Base-by-base conservation (phyloP, 768 basidiomycete species). In the Naganishia antarctica region DNA sequence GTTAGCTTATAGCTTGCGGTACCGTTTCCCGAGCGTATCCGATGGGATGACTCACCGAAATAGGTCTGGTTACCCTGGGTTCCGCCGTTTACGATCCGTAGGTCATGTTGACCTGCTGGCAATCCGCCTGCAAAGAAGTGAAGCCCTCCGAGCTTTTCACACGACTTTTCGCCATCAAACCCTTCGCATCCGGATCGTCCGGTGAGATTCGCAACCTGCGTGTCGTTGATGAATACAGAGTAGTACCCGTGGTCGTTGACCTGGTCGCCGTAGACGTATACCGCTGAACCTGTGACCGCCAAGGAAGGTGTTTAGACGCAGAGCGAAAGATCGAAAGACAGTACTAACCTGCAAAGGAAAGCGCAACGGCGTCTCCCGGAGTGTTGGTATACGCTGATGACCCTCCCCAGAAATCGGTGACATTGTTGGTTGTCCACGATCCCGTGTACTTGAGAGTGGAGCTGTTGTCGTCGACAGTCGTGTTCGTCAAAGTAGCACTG, bases 171-270 rank as follows among this genome's bases (percentile, higher is more conserved):
- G 25, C 46, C 40, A n/a, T 65, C 68, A 0, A 41, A 44, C 4
- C 70, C 70, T 0, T 69, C 71, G 49, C 76, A 77, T 6, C 73
- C 74, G 3, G 70, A 72, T 47, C 72, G 49, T 0, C 69, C 75
- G 51, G 67, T 71, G 44, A 65, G 48, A 29, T 65, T 69, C 0
- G 63, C 69, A 0, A 66, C 63, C 1, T 46, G 28, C 0, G 71
- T 67, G 26, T 69, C 69, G 63, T 75, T 72, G 59, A 71, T 32
- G 67, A 68, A 73, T 44, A 76, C 62, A 4, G 72, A 67, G 66
- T 72, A 78, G 23, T 60, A 63, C 7, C 77, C 77, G 61, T 78
- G 74, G 49, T 78, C 77, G 61, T 76, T 73, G 43, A 78, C 77
- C 48, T 75, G 70, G 47, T 78, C 77, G 4, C 77, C 77, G 67